A percentile compares a stretch with the other conserved stretches of the same genome.
Conservation (phyloP, 805 yeast genomes). For the Sugiyamaella mastotermitis region DNA sequence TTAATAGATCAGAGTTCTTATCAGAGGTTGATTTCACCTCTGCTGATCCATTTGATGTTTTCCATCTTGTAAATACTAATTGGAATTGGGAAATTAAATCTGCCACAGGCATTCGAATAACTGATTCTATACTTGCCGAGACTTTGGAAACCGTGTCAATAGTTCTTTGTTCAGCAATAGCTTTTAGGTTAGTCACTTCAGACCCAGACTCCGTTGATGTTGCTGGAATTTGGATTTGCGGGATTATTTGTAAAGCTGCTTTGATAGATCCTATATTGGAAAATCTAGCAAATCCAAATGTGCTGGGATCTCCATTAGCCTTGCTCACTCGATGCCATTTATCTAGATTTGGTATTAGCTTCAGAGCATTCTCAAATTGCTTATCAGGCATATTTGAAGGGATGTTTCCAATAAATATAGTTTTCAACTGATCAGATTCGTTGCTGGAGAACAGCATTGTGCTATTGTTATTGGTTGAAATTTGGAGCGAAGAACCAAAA, state of each 20-base stretch:
- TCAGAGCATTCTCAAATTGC: conserved; percentile 8
- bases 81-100: conserved; percentile 3
- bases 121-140: neutral
- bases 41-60: no score
- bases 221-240: conserved; percentile 12
- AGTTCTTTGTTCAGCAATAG: conserved; percentile 11
- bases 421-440: conserved; percentile 16
- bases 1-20: no score
- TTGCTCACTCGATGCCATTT: conserved; percentile 12
- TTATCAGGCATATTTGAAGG: conserved; percentile 16
- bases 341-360: conserved; percentile 17
- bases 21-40: no score
- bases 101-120: conserved; percentile 1
- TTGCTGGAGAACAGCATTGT: no score
- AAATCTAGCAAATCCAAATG: conserved; percentile 20
- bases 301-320: conserved; percentile 11
- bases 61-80: conserved; percentile 1
- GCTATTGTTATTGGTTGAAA: no score
- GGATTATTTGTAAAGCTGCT: conserved; percentile 17
- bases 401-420: conserved; percentile 15
- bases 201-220: neutral
- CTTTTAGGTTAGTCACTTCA: conserved; percentile 2
- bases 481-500: no score
- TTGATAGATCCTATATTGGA: conserved; percentile 12
- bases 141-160: conserved; percentile 5